phyloP scores from a whole-genome alignment of 2,329 filamentous ascomycete species.

The Pezicula carpinea region DNA sequence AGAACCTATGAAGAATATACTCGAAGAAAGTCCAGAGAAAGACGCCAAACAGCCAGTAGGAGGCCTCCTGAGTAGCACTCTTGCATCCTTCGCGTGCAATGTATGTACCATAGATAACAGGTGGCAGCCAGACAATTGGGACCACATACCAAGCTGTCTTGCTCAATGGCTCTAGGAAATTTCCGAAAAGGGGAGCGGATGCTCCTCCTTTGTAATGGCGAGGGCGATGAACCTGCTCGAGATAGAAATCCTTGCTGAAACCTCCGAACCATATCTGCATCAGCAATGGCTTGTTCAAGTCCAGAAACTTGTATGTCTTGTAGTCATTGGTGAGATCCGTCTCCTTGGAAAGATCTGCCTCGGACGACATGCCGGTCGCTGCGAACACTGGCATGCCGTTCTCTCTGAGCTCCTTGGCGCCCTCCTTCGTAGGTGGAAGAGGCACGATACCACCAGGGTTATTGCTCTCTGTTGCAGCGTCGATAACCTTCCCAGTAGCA shows the following conservation, averaged over 20 bases:
- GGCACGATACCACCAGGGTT: slow-evolving; percentile 41
- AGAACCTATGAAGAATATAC: slow-evolving; percentile 80
- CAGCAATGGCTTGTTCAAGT: slow-evolving; percentile 78
- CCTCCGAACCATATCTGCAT: slow-evolving; percentile 83
- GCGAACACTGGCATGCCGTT: slow-evolving; percentile 41
- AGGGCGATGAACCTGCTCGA: slow-evolving; percentile 92
- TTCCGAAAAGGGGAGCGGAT: slow-evolving; percentile 92
- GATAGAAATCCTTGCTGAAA: slow-evolving; percentile 93
- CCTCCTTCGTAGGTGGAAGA: slow-evolving; percentile 43
- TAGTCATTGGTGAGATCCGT: slow-evolving; percentile 76
- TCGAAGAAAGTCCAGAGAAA: slow-evolving; percentile 86
- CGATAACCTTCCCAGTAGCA: slow-evolving; percentile 43
- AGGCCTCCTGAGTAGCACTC: slow-evolving; percentile 40
- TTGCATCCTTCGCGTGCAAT: slow-evolving; percentile 59
- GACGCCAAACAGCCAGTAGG: slow-evolving; percentile 67
- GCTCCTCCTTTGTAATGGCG: slow-evolving; percentile 92
- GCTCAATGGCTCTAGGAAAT: slow-evolving; percentile 96
- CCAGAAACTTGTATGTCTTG: slow-evolving; percentile 89
- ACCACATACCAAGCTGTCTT: slow-evolving; percentile 94
- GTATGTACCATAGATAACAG: slow-evolving; percentile 66
- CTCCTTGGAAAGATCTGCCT: slow-evolving; percentile 80
- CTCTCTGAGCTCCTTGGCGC: slow-evolving; percentile 40
- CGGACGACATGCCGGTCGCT: slow-evolving; percentile 81
- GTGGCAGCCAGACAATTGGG: slow-evolving; percentile 80
- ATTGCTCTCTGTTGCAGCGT: slow-evolving; percentile 32